phyloP scores from a whole-genome alignment of 1,139 yeast species.

The Saccharomyces hybrid region DNA sequence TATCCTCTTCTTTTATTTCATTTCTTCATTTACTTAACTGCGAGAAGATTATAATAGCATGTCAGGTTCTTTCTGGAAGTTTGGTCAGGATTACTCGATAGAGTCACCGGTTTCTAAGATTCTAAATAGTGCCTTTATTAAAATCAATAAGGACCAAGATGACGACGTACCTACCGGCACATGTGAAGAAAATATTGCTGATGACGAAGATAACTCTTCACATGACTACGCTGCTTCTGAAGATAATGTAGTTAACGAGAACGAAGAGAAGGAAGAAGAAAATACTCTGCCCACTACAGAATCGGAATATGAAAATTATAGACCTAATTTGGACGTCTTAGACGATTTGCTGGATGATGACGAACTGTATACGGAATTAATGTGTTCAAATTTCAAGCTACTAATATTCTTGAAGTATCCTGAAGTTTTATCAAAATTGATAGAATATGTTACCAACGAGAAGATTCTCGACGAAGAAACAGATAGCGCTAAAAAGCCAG shows the following conservation, averaged over 20 bases:
- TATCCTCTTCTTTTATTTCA: not conserved
- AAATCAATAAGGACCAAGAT: slow-evolving; percentile 1
- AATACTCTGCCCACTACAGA: slow-evolving; percentile 24
- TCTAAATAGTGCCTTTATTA: not conserved
- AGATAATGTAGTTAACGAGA: slow-evolving; percentile 8
- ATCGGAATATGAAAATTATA: slow-evolving; percentile 24
- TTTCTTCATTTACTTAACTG: not conserved
- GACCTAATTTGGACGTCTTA: slow-evolving; percentile 39
- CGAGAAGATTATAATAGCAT: slow-evolving; percentile 27
- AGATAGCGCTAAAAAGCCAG: slow-evolving; percentile 11
- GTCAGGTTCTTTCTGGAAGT: slow-evolving; percentile 85
- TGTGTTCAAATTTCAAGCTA: slow-evolving; percentile 72
- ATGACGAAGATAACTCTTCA: not conserved
- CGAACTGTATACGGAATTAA: slow-evolving; percentile 74
- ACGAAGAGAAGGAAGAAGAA: slow-evolving; percentile 15
- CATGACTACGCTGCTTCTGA: slow-evolving; percentile 11
- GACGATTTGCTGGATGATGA: slow-evolving; percentile 74
- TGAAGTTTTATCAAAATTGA: slow-evolving; percentile 54
- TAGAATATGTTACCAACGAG: slow-evolving; percentile 53
- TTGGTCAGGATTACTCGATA: slow-evolving; percentile 72
- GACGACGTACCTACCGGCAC: slow-evolving; percentile 1
- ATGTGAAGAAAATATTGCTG: not conserved
- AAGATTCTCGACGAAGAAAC: slow-evolving; percentile 18
- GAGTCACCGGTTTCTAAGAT: slow-evolving; percentile 53
- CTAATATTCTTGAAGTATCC: slow-evolving; percentile 75